Evolutionary conservation across 192 early-diverging fungal genomes (phyloP), one percentile per base, ranked within the genome.

Genomic region (Linnemannia exigua): DNA sequence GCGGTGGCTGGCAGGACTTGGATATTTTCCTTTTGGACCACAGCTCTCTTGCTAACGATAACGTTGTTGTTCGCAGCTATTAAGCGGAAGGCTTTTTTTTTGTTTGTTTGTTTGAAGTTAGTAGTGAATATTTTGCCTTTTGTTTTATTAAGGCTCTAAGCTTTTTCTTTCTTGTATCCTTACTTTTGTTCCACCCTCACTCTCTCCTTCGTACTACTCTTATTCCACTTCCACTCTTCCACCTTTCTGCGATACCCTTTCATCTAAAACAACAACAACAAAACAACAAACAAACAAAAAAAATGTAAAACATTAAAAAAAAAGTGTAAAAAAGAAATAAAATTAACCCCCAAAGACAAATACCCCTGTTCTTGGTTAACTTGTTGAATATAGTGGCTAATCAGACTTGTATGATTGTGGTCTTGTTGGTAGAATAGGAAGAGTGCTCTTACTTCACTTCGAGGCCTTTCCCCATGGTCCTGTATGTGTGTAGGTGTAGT

Each of bases 1-100:
- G 92, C 50, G 92, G 92, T 25, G 91, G 92, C 36, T 93, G 90
- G 90, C 90, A 93, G 31, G 92, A 92, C 82, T 68, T 93, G 47
- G 92, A 93, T 50, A 89, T 92, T 44, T 93, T 93, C 75, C 88
- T 93, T 75, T 54, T 93, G 19, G 91, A 93, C 25, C 90, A 92
- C 71, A 87, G 88, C 67, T 71, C 50, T 37, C 70, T 84, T 52
- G 76, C 82, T 12, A 72, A 33, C 36, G 84, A 80, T 7, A 75
- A 51, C 46, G 48, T 51, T 67, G 81, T 44, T 47, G 14, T 71
- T 44, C 69, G 73, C 9, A 48, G 71, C 72, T 77, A 58, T 28
- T 76, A 76, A 73, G 28, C 28, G n/a, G n/a, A n/a, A n/a, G n/a
- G n/a, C n/a, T n/a, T n/a, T 61, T 31, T n/a, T 19, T 35, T 25